Evolutionary conservation across 2,329 filamentous ascomycete genomes (phyloP), one percentile per base, ranked within the genome.

Genomic region (Nigrospora oryzae): DNA sequence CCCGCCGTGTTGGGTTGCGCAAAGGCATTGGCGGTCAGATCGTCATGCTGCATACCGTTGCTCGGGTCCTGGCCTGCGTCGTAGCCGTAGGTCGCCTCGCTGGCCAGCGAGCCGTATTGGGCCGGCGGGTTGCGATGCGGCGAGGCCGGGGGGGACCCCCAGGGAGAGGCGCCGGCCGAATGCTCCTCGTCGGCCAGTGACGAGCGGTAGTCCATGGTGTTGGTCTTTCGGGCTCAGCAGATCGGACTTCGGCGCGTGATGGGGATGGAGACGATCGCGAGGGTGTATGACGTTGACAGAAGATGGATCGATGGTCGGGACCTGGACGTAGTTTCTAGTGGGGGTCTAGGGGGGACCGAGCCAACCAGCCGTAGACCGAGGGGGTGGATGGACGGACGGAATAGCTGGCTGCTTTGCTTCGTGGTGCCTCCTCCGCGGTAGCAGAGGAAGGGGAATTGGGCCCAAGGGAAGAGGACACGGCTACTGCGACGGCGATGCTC

Each of bases 161-260:
- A 80, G 2, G 77, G 76, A 31, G 75, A 79, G 48, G 65, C 68
- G 46, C 68, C 74, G 38, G 63, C 66, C 15, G 72, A 67, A 51
- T 79, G 69, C 38, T 80, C 77, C 42, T 66, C 64, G 53, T 80
- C 76, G 57, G 70, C 57, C 53, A 79, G 74, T 13, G 75, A 71
- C 50, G 74, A 62, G 60, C 71, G 74, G 61, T 80, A 81, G 63
- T 81, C 77, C 77, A 81, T 81, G 51, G 57, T 56, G 31, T 15
- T 47, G 42, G 32, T 37, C 23, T 10, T 28, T 28, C 23, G 23
- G 23, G 23, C 23, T 28, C 44, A 44, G 45, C 42, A 44, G 47
- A 46, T 46, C 45, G 40, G 34, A 14, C 5, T 36, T 16, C 14
- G 34, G 34, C 4, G 14, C 34, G 34, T 36, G 34, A 11, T 36